Evolutionary conservation across 2,329 filamentous ascomycete genomes (phyloP).

Genomic region (Curvularia sp.): DNA sequence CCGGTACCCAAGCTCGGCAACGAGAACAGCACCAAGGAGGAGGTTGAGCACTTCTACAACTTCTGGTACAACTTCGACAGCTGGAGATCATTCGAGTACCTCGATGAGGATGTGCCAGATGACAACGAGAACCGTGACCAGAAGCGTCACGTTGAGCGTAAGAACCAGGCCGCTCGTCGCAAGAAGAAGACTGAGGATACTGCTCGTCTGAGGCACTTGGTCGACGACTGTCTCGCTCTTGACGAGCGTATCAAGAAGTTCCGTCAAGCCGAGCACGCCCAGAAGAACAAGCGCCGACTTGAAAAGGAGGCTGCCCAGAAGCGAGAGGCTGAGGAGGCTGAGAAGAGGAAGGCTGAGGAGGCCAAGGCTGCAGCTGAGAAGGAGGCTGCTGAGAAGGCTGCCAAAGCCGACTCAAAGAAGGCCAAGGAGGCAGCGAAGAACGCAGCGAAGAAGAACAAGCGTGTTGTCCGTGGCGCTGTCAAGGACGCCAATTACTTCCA

Average conservation of each 20-base stretch:
- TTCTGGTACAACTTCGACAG: conserved; percentile 99
- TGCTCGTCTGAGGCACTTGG: conserved; percentile 82
- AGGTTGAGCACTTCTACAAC: conserved; percentile 97
- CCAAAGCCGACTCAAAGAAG: conserved; percentile 88
- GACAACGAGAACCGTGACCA: conserved; percentile 99
- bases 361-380: conserved; percentile 80
- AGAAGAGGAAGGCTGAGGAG: conserved; percentile 82
- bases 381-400: conserved; percentile 83
- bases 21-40: conserved; percentile 82
- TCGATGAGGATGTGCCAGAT: conserved; percentile 97
- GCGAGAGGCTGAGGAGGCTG: conserved; percentile 82
- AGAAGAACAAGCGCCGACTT: conserved; percentile 93
- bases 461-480: conserved; percentile 88
- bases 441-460: conserved; percentile 99
- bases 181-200: conserved; percentile 99
- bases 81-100: conserved; percentile 97
- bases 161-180: conserved; percentile 96
- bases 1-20: conserved; percentile 88
- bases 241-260: conserved; percentile 99
- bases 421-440: conserved; percentile 98
- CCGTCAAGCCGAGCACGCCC: conserved; percentile 86
- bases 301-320: conserved; percentile 93
- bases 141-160: conserved; percentile 96
- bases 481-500: conserved; percentile 99
- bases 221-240: conserved; percentile 82